Evolutionary conservation across 2,329 filamentous ascomycete species (phyloP), one percentile per base, ranked within the genome.

Genomic region (Cladosporium sp.): DNA sequence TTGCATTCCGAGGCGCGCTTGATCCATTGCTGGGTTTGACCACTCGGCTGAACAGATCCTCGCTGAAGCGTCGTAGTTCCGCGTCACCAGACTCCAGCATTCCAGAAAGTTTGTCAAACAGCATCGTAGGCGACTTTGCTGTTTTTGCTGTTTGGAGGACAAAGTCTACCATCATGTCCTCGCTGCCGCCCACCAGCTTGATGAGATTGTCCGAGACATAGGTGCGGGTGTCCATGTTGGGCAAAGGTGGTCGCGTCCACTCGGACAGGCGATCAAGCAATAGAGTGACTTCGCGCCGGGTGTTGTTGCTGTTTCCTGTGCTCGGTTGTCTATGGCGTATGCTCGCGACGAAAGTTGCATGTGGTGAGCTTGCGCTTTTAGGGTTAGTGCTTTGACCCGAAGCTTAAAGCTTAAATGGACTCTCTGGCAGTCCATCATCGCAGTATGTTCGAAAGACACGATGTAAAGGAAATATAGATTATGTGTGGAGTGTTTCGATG

Each of bases 131-230:
- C 1, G 82, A 84, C 70, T 83, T 84, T 52, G 82, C 80, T 26
- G 80, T 79, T 69, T 77, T 78, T 11, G 85, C 84, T 18, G 84
- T 85, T 52, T 83, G 82, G 64, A 85, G 80, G 28, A 87, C 80
- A 69, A 86, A 87, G 75, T 87, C 85, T 67, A 86, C 76, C 59
- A 85, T 79, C 61, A 85, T 85, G 40, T 81, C 77, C 67, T 86
- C 85, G 46, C 84, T 85, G 57, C 81, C 84, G 68, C 84, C 84
- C 44, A 84, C 82, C 60, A 86, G 78, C 65, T 80, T 81, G 69
- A 84, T 78, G 64, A 85, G 78, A 64, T 82, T 80, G 72, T 85
- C 83, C 61, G 82, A 84, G 62, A 79, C 75, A 63, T 72, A 79
- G 5, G 72, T 76, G 37, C 74, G 72, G 44, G 75, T 67, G 62